Percentiles rank a stretch among this genome's conserved stretches.
Conservation (phyloP, 192 early-diverging fungal genomes). For the Coemansia javaensis region DNA sequence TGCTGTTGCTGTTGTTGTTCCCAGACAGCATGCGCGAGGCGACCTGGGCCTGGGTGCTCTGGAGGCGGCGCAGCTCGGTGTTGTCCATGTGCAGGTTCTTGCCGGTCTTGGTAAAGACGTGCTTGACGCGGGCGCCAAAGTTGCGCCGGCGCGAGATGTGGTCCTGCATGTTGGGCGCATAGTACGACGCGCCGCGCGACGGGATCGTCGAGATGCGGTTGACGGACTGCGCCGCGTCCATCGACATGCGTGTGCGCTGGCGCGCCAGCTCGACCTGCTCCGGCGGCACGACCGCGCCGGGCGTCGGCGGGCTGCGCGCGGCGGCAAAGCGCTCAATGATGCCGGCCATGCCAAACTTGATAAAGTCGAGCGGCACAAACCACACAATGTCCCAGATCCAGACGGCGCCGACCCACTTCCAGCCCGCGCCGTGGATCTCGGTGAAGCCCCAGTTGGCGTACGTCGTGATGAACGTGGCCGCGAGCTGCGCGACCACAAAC, state of each 20-base stretch:
- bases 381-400: conserved; percentile 80
- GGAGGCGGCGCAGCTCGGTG: conserved; percentile 67
- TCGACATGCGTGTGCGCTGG: conserved; percentile 52
- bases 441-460: conserved; percentile 81
- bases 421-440: conserved; percentile 64
- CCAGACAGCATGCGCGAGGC: conserved; percentile 48
- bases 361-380: conserved; percentile 70
- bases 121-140: conserved; percentile 50
- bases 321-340: conserved; percentile 55
- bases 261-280: conserved; percentile 51
- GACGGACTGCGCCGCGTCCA: conserved; percentile 52
- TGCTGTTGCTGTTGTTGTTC: no score
- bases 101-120: conserved; percentile 50
- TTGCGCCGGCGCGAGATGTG: conserved; percentile 52
- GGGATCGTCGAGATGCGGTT: conserved; percentile 60
- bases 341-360: conserved; percentile 68
- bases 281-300: conserved; percentile 22
- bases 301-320: conserved; percentile 17
- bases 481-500: conserved; percentile 66
- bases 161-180: conserved; percentile 56
- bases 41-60: conserved; percentile 64
- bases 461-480: conserved; percentile 76
- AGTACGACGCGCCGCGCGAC: conserved; percentile 57
- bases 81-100: conserved; percentile 59
- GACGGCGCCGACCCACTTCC: conserved; percentile 69